A percentile compares a stretch with the other conserved stretches of the same genome.
These are phyloP conservation scores for Auricularia sp. DNA, from an alignment of 768 basidiomycete genomes.

Conservation along the genomic window DNA sequence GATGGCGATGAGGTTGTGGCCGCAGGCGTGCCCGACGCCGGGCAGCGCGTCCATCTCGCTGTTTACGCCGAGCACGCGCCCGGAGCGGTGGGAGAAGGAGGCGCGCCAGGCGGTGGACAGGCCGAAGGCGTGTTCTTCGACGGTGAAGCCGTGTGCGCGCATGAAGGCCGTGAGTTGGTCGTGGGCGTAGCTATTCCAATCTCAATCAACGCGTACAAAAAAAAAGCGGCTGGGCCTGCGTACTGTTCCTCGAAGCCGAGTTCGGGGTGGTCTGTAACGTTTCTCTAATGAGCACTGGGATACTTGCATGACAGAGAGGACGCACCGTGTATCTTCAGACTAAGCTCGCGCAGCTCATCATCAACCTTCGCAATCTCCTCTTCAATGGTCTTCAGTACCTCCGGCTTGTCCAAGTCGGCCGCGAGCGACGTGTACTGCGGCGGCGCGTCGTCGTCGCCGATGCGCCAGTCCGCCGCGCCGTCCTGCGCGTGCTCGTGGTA, in stretches of 20 bases:
- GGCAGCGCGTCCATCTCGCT: slow-evolving; percentile 66
- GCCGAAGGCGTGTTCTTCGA: slow-evolving; percentile 44
- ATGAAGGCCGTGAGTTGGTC: slow-evolving; percentile 61
- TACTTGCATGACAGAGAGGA: neutral
- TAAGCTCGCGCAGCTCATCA: slow-evolving; percentile 46
- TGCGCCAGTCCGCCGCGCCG: neutral
- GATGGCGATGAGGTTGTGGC: slow-evolving; percentile 77
- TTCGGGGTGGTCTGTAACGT: slow-evolving; percentile 53
- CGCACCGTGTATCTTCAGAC: slow-evolving; percentile 64
- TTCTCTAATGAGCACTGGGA: neutral
- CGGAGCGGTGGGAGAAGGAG: slow-evolving; percentile 49
- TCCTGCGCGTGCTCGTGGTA: neutral
- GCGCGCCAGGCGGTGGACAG: slow-evolving; percentile 73
- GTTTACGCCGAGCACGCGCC: slow-evolving; percentile 66
- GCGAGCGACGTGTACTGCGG: neutral
- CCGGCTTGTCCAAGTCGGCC: slow-evolving; percentile 21
- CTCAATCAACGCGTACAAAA: slow-evolving; percentile 24
- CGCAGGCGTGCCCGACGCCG: slow-evolving; percentile 39
- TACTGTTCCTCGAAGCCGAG: slow-evolving; percentile 59
- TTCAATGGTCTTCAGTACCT: slow-evolving; percentile 54
- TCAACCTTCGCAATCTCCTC: slow-evolving; percentile 46
- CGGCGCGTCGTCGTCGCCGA: neutral
- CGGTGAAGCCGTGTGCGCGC: slow-evolving; percentile 52
- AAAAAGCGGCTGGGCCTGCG: slow-evolving; percentile 14
- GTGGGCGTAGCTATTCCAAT: slow-evolving; percentile 39